Evolutionary conservation across 139 green algal genomes (phyloP).

Genomic region (Chlorella sp.): DNA sequence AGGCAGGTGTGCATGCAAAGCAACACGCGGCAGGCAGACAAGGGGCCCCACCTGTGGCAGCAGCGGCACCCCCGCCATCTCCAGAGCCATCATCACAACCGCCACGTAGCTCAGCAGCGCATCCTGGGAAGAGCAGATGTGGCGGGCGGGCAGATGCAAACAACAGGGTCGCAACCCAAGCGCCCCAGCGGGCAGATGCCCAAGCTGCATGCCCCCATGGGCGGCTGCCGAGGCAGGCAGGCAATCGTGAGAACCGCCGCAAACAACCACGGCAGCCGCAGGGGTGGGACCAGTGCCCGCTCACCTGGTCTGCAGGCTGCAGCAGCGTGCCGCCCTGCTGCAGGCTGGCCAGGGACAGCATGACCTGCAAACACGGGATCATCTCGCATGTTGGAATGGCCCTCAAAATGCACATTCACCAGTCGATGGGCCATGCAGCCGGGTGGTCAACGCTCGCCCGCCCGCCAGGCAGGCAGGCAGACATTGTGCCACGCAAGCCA

Average conservation of each 20-base stretch:
- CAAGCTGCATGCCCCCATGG: too few species aligned
- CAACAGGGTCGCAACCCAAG: not conserved
- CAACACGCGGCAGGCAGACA: too few species aligned
- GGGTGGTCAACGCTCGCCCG: too few species aligned
- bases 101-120: slow-evolving; percentile 66
- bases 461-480: too few species aligned
- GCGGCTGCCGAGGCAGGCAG: not conserved
- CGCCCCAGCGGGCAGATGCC: too few species aligned
- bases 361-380: not conserved
- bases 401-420: too few species aligned
- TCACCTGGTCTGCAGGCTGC: not conserved
- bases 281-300: not conserved
- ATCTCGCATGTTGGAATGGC: too few species aligned
- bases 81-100: slow-evolving; percentile 65
- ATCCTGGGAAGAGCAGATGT: slow-evolving; percentile 43
- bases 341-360: slow-evolving; percentile 26
- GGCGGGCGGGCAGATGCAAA: not conserved
- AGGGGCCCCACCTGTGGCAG: not conserved
- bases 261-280: not conserved
- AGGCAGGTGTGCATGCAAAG: too few species aligned
- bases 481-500: too few species aligned
- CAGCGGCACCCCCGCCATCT: slow-evolving; percentile 57
- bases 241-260: not conserved
- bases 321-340: slow-evolving; percentile 22
- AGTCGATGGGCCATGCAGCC: too few species aligned